These are phyloP conservation scores for Trichoderma cornu-damae DNA, from an alignment of 2,329 filamentous ascomycete genomes.

Conservation along the genomic window DNA sequence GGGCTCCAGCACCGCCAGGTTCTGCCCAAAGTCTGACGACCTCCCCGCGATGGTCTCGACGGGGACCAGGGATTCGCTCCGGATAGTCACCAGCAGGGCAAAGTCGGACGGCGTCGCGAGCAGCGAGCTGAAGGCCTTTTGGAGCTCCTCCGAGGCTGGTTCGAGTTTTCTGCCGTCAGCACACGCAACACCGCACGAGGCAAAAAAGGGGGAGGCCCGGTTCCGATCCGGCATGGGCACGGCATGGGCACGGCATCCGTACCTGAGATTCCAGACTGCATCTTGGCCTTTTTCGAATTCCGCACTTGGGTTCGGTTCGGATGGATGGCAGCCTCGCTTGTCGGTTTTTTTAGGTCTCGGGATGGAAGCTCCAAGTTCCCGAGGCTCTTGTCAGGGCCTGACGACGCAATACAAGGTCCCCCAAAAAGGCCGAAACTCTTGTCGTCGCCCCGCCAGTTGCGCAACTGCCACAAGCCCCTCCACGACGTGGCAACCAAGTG, in stretches of 20 bases:
- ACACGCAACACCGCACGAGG: too few relatives aligned
- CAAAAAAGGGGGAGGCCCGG: background rate
- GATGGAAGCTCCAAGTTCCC: conserved; percentile 14
- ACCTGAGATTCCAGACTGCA: conserved; percentile 80
- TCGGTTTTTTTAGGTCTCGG: background rate
- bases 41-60: conserved; percentile 49
- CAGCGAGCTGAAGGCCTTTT: conserved; percentile 65
- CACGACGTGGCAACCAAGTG: conserved; percentile 12
- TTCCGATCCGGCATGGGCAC: background rate
- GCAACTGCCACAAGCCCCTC: conserved; percentile 4
- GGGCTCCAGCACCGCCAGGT: conserved; percentile 57
- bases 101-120: conserved; percentile 58
- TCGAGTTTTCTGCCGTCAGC: conserved; percentile 14
- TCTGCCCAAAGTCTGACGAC: conserved; percentile 54
- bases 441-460: conserved; percentile 17
- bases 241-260: conserved; percentile 22
- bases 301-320: too few relatives aligned
- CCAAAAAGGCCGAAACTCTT: background rate
- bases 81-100: conserved; percentile 66
- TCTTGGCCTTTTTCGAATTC: conserved; percentile 35
- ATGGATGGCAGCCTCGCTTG: background rate
- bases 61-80: conserved; percentile 62
- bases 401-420: conserved; percentile 18
- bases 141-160: conserved; percentile 70
- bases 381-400: conserved; percentile 4